These are phyloP conservation scores for Fusarium odoratissimum DNA, from an alignment of 2,329 filamentous ascomycete genomes.

Conservation along the genomic window DNA sequence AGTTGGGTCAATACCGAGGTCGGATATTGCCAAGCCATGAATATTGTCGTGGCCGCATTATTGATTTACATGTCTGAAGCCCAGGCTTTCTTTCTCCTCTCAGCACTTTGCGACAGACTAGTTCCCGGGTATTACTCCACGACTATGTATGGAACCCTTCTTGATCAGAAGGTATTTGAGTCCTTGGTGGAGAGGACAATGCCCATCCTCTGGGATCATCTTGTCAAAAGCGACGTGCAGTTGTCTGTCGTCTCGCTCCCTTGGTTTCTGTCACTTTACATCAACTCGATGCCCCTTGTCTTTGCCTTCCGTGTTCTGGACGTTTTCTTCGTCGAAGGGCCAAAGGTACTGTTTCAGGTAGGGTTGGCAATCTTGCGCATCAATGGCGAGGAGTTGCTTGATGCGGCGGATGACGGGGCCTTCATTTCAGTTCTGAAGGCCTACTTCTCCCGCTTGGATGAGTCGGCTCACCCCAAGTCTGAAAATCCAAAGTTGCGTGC, in stretches of 20 bases:
- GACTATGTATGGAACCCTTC: constrained; percentile 97
- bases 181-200: constrained; percentile 98
- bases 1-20: constrained; percentile 97
- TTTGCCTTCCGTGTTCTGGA: constrained; percentile 97
- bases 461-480: constrained; percentile 94
- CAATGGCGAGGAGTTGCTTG: constrained; percentile 94
- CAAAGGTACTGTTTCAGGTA: constrained; percentile 97
- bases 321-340: constrained; percentile 97
- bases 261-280: constrained; percentile 98
- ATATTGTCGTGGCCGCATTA: constrained; percentile 97
- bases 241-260: constrained; percentile 96
- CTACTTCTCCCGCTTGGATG: constrained; percentile 92
- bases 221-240: constrained; percentile 97
- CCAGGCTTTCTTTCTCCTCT: constrained; percentile 95
- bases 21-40: constrained; percentile 99
- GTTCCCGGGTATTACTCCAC: constrained; percentile 98
- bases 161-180: constrained; percentile 98
- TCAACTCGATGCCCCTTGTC: constrained; percentile 99
- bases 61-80: constrained; percentile 98
- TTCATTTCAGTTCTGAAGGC: constrained; percentile 97
- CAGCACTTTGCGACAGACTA: constrained; percentile 89
- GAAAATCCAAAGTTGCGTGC: constrained; percentile 94
- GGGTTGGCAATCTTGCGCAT: constrained; percentile 96
- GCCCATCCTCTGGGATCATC: constrained; percentile 97
- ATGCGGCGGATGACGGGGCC: constrained; percentile 92